phyloP scores from a whole-genome alignment of 2,329 filamentous ascomycete genomes.

The Diaporthe batatas region DNA sequence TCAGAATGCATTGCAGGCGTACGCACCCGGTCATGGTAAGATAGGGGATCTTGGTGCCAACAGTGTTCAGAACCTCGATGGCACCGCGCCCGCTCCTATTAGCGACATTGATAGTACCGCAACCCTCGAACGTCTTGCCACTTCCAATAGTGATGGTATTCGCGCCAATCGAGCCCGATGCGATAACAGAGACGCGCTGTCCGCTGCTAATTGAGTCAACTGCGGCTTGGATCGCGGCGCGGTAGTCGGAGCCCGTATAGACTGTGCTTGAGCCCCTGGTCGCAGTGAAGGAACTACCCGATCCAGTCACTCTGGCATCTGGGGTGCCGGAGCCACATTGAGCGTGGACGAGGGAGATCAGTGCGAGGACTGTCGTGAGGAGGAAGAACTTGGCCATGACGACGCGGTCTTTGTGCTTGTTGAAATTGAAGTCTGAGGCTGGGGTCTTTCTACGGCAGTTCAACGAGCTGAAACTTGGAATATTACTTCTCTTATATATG shows the following conservation, averaged over 20 bases:
- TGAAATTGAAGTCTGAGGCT: background rate
- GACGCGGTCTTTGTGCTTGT: background rate
- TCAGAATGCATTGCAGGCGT: no score
- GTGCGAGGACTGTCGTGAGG: constrained; percentile 57
- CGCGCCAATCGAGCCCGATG: constrained; percentile 68
- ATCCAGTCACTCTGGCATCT: constrained; percentile 61
- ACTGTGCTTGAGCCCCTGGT: constrained; percentile 58
- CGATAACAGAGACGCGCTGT: constrained; percentile 66
- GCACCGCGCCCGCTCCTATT: constrained; percentile 61
- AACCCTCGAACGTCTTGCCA: constrained; percentile 70
- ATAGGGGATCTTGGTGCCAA: constrained; percentile 66
- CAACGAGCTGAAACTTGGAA: background rate
- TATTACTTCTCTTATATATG: background rate
- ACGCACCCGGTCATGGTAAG: constrained; percentile 63
- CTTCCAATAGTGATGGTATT: constrained; percentile 63
- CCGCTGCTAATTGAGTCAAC: constrained; percentile 64
- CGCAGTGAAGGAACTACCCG: constrained; percentile 58
- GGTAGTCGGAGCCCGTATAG: constrained; percentile 68
- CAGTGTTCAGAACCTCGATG: constrained; percentile 64
- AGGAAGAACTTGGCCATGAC: constrained; percentile 44
- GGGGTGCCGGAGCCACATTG: constrained; percentile 63
- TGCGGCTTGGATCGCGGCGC: constrained; percentile 66
- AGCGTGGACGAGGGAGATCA: constrained; percentile 54
- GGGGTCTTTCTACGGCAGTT: background rate
- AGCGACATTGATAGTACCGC: constrained; percentile 66